Conservation (phyloP, 805 yeast species). For the Lipomyces kockii region DNA sequence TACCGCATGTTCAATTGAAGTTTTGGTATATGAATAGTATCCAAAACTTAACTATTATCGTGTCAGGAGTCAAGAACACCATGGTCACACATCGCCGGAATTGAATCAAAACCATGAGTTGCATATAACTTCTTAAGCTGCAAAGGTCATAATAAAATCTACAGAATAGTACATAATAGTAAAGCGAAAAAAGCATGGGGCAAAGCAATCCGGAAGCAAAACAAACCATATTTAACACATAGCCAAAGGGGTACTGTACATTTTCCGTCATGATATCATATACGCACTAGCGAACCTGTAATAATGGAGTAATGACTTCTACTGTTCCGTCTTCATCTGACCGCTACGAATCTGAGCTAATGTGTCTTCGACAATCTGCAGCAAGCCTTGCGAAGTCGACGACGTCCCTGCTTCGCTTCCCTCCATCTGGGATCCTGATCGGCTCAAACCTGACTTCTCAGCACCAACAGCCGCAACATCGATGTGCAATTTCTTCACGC, state of each 20-base stretch:
- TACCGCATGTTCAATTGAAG: too few species aligned
- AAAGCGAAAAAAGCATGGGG: neutral
- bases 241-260: neutral
- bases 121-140: neutral
- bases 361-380: conserved; percentile 28
- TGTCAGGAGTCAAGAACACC: neutral
- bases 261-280: neutral
- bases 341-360: conserved; percentile 29
- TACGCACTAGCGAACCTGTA: neutral
- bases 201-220: neutral
- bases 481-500: conserved; percentile 19
- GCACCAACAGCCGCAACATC: conserved; percentile 5
- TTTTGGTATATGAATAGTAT: neutral
- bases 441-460: neutral
- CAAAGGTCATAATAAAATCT: neutral
- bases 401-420: conserved; percentile 1
- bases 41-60: neutral
- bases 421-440: neutral
- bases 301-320: neutral
- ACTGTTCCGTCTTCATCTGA: neutral
- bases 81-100: neutral
- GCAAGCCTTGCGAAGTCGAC: conserved; percentile 12
- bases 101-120: neutral
- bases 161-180: neutral
- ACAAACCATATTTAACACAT: neutral